Base-by-base conservation (phyloP, 345 rosid species). In the Excoecaria agallocha region DNA sequence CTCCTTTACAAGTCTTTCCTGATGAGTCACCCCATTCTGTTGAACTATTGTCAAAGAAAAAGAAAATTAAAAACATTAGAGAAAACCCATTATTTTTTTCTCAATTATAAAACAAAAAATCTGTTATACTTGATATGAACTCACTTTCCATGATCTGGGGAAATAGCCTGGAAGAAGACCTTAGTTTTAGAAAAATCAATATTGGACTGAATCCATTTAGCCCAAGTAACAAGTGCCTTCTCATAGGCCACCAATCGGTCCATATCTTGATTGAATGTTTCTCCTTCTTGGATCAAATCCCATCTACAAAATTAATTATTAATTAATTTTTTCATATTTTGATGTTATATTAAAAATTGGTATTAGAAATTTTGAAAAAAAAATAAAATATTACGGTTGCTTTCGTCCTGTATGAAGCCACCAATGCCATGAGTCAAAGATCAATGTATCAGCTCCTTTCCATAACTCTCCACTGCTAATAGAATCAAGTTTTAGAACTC, bases 111-210 rank as follows among this genome's bases (percentile, higher is more conserved):
- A 43, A n/a, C 9, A 38, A 12, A 43, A n/a, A 16, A 11, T 41
- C 46, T 49, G 3, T 67, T 22, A 66, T 48, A 12, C 49, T 68
- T 20, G 10, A 13, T 50, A 25, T 56, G 16, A 6, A 38, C 83
- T 84, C 73, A 89, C 91, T 56, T 49, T n/a, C 13, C n/a, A 45
- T 90, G 94, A 66, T 88, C 90, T 1, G 96, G 98, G 3, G 75
- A 77, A 56, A 77, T 65, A 30, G 75, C 75, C 52, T 77, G 79
- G 64, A 77, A 64, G 64, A 77, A 70, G 65, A 77, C 71, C 22
- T 41, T 70, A 20, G 79, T 70, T 56, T 66, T 54, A 17, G 70
- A 11, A 41, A 70, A 64, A 45, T 77, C 66, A 25, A 77, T 57
- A 35, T 45, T 54, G 30, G 8, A 4, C 17, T 65, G 66, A 55